Conservation (phyloP, 257 asterid genomes). For the Solanum neorickii region DNA sequence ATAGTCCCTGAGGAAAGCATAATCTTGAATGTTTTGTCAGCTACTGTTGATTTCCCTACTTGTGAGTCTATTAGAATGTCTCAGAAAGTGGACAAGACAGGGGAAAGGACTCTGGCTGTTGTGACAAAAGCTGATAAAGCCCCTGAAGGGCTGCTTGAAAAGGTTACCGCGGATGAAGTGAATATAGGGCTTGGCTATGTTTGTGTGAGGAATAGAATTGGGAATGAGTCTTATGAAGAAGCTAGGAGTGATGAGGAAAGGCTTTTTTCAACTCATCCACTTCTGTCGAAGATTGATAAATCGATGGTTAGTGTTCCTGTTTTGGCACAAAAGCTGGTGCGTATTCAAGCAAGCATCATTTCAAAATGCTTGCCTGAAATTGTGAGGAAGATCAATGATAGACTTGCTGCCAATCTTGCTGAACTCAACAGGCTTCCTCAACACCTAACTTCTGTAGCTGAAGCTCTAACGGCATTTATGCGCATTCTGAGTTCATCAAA, state of each 20-base stretch:
- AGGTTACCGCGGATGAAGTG: background rate
- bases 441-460: background rate
- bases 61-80: background rate
- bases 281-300: background rate
- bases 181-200: background rate
- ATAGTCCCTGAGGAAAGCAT: background rate
- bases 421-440: conserved; percentile 3
- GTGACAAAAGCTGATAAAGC: background rate
- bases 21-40: background rate
- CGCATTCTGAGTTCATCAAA: background rate
- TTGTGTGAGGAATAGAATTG: background rate
- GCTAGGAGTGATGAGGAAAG: background rate
- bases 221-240: background rate
- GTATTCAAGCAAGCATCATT: background rate
- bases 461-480: conserved; percentile 1
- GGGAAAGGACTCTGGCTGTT: background rate
- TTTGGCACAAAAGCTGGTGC: background rate
- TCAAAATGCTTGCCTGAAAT: background rate
- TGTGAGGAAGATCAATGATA: background rate
- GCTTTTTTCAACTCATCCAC: background rate
- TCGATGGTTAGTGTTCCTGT: background rate
- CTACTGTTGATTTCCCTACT: background rate
- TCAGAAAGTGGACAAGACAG: background rate
- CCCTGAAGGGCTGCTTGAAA: background rate
- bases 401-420: background rate